These are phyloP conservation scores for Naganishia antarctica DNA, from an alignment of 768 basidiomycete species.

Conservation along the genomic window DNA sequence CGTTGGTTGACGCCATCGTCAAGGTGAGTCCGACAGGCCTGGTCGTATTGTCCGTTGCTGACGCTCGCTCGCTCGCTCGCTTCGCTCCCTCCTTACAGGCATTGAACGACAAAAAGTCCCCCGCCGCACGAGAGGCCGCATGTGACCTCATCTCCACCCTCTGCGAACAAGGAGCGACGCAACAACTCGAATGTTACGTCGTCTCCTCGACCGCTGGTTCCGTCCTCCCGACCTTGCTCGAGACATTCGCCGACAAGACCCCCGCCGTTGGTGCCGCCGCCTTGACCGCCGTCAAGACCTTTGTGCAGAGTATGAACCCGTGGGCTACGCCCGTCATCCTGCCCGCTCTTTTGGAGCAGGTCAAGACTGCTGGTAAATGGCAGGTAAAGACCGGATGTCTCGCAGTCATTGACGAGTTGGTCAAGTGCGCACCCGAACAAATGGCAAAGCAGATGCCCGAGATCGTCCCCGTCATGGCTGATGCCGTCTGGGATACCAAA, in stretches of 20 bases:
- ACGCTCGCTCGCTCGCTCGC: not conserved
- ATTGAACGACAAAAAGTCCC: conserved; percentile 89
- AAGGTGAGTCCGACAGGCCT: conserved; percentile 51
- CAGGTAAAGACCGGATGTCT: conserved; percentile 89
- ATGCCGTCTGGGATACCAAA: conserved; percentile 98
- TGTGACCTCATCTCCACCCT: conserved; percentile 65
- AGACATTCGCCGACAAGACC: conserved; percentile 91
- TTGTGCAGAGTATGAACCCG: conserved; percentile 72
- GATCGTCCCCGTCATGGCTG: conserved; percentile 86
- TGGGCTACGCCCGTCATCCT: conserved; percentile 81
- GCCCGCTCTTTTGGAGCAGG: conserved; percentile 80
- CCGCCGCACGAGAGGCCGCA: conserved; percentile 83
- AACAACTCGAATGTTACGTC: conserved; percentile 82
- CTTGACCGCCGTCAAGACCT: conserved; percentile 71
- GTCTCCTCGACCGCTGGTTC: conserved; percentile 63
- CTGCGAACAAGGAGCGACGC: conserved; percentile 64
- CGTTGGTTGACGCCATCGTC: conserved; percentile 66
- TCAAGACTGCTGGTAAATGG: conserved; percentile 96
- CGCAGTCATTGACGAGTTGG: conserved; percentile 76
- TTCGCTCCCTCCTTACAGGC: conserved; percentile 53
- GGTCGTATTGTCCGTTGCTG: not conserved
- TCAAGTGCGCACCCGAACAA: conserved; percentile 73
- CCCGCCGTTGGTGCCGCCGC: conserved; percentile 79
- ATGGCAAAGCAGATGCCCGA: conserved; percentile 86
- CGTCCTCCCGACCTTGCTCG: conserved; percentile 77